Evolutionary conservation across 768 basidiomycete species (phyloP), one percentile per base, ranked within the genome.

Genomic region (Xerocomellus dryophilus): DNA sequence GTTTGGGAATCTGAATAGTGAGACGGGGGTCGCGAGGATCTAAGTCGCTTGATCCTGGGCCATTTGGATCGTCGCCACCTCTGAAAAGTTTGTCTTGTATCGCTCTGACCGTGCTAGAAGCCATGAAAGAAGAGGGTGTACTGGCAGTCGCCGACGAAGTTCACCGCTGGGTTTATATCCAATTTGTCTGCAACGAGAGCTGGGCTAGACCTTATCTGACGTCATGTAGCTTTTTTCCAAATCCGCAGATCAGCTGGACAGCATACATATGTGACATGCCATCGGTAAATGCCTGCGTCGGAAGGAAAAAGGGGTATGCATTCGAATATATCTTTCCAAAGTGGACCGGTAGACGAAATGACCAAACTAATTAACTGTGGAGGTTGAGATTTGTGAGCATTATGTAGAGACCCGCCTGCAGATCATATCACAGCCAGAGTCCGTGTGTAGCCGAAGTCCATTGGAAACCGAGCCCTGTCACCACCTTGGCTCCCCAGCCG

Each of bases 81-180:
- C 81, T 74, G 66, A 92, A 91, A 36, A 92, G 77, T 71, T 81
- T 90, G 29, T 80, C 82, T 63, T 91, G 90, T 14, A 91, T 79
- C 64, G 82, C 84, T 68, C 81, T 88, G 32, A 77, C 71, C 7
- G 79, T 61, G 42, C 69, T 65, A 23, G 80, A 76, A 35, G 70
- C 52, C 80, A 81, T 81, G 62, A 53, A 55, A 57, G 51, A 34
- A 43, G 45, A 39, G 45, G 27, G 14, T 20, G 36, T 34, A 51
- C 48, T 53, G 51, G 48, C 36, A 46, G 50, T 48, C 49, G 15
- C 21, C 10, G n/a, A 42, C 34, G 5, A 40, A 39, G 42, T 43
- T 43, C 50, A 31, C 31, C 43, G 34, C 21, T 47, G 34, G 34
- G 44, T 59, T 56, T 53, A 54, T 66, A 60, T 47, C 38, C 38